phyloP scores from a whole-genome alignment of 345 rosid species.

The Limnanthes douglasii region DNA sequence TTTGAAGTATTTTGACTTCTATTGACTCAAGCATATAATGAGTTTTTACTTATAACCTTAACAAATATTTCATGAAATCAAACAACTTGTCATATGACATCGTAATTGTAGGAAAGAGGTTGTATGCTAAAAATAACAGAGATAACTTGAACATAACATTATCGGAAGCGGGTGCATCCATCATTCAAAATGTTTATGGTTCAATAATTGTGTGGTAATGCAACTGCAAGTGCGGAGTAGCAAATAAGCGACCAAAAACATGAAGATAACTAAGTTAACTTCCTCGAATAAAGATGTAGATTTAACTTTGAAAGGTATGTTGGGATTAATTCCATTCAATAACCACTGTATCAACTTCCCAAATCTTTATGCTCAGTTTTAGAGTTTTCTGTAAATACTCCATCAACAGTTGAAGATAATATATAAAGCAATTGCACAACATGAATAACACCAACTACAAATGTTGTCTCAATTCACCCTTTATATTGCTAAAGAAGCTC shows the following conservation, averaged over 20 bases:
- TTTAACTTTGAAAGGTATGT: conserved; percentile 51
- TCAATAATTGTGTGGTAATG: no score
- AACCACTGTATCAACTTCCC: conserved; percentile 83
- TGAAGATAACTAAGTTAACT: conserved; percentile 79
- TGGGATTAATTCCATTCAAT: conserved; percentile 64
- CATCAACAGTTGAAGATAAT: conserved; percentile 89
- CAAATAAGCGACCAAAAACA: conserved; percentile 88
- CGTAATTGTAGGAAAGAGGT: no score
- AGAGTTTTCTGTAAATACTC: conserved; percentile 83
- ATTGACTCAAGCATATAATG: no score
- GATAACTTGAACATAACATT: no score
- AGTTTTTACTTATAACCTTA: no score
- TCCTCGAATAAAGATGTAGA: conserved; percentile 72
- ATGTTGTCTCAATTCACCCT: conserved; percentile 86
- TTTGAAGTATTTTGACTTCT: no score
- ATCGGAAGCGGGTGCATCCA: no score
- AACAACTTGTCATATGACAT: no score
- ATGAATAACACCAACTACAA: conserved; percentile 80
- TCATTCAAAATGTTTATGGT: no score
- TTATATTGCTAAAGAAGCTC: conserved; percentile 82
- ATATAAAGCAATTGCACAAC: conserved; percentile 92
- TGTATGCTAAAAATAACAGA: no score
- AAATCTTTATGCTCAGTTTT: conserved; percentile 66
- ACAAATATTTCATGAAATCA: no score
- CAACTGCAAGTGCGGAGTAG: conserved; percentile 67